These are phyloP conservation scores for Candida khao-thaluensis DNA, from an alignment of 805 yeast species.

Conservation along the genomic window DNA sequence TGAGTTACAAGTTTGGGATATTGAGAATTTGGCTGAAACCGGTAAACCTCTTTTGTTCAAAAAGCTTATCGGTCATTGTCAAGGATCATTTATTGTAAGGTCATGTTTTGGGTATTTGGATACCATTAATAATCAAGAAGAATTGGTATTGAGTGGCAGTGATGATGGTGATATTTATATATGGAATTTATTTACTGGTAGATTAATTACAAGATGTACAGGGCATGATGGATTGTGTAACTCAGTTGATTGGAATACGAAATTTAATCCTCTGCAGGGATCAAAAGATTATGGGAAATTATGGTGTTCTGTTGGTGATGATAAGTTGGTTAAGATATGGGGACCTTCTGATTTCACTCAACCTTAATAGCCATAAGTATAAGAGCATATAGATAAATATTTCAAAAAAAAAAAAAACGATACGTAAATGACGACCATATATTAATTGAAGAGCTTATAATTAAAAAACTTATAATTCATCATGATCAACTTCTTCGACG, in stretches of 20 bases:
- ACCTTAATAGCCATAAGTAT: too few species aligned
- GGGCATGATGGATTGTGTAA: slow-evolving; percentile 72
- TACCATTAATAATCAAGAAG: slow-evolving; percentile 45
- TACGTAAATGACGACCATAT: too few species aligned
- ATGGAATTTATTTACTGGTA: slow-evolving; percentile 75
- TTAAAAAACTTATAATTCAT: slow-evolving; percentile 32
- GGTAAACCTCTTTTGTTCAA: slow-evolving; percentile 51
- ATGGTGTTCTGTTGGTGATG: slow-evolving; percentile 89
- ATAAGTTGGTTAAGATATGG: slow-evolving; percentile 68
- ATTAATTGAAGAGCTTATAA: too few species aligned
- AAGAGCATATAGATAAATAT: too few species aligned
- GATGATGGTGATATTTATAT: slow-evolving; percentile 77
- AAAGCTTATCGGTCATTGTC: slow-evolving; percentile 71
- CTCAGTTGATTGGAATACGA: slow-evolving; percentile 70
- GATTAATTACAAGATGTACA: slow-evolving; percentile 55
- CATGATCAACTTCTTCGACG: slow-evolving; percentile 28
- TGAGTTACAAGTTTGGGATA: slow-evolving; percentile 81
- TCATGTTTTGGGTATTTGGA: slow-evolving; percentile 70
- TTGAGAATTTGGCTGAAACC: slow-evolving; percentile 29
- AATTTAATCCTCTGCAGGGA: slow-evolving; percentile 13
- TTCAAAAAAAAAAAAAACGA: too few species aligned
- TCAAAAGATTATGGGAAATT: slow-evolving; percentile 40
- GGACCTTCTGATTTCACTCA: slow-evolving; percentile 29
- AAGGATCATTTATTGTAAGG: slow-evolving; percentile 66
- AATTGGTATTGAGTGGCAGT: slow-evolving; percentile 74